Evolutionary conservation across 371 early-diverging fungal species (phyloP), one percentile per base, ranked within the genome.

Genomic region (Cokeromyces recurvatus): DNA sequence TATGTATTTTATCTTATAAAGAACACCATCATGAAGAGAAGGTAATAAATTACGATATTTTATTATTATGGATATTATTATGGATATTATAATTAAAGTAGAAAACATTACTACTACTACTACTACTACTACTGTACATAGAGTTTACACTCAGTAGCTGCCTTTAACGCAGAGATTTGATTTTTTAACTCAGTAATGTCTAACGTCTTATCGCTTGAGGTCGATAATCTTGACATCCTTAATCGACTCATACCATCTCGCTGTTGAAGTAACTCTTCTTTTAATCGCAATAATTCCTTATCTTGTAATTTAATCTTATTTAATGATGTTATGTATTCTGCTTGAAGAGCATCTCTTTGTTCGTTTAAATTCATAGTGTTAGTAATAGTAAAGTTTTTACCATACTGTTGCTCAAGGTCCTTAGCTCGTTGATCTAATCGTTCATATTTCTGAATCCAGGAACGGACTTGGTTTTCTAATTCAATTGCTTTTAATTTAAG

Each of bases 171-270:
- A 32, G 72, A 65, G 35, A 78, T 76, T 43, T 78, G 73, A 32
- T 64, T 71, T 50, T 69, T 71, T 17, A 78, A 65, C 27, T 73
- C 75, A 22, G 57, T 63, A 17, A 71, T 64, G 25, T 74, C 67
- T 4, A 51, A 40, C 2, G 66, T 50, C 39, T 56, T 65, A 10
- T 57, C 63, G 16, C 9, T 32, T 5, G 27, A 32, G 2, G 45
- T 53, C 19, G 46, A 44, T 38, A 61, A 57, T 14, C 57, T 51
- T 10, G 67, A 63, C 16, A 61, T 53, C 23, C 83, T 71, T 32
- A 94, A 67, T 43, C 74, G 74, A n/a, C 81, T 71, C 12, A 89
- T 81, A 66, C 88, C 88, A 23, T 88, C 85, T 49, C 84, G 79
- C 51, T 79, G 77, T 46, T 73, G 71, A 12, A 71, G 51, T 39